Conservation (phyloP, 441 rosid species). For the Dalechampia spathulata region DNA sequence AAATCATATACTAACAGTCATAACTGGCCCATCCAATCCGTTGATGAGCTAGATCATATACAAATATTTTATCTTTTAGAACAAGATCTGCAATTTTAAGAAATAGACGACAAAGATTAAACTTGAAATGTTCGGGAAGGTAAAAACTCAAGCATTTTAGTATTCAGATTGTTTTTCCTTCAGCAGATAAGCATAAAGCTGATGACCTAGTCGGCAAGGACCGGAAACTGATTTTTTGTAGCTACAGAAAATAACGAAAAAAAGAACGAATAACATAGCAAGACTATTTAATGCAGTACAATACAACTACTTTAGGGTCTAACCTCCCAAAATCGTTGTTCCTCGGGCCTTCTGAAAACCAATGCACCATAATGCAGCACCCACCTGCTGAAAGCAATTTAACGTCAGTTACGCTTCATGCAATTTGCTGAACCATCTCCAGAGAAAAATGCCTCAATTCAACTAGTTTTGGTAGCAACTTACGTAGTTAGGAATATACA, state of each 20-base stretch:
- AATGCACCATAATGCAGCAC: slow-evolving; percentile 80
- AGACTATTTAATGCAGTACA: no score
- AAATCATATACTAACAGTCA: slow-evolving; percentile 51
- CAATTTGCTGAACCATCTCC: slow-evolving; percentile 1
- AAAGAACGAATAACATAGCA: no score
- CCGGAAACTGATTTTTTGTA: no score
- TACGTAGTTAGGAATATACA: slow-evolving; percentile 58
- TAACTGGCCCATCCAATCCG: slow-evolving; percentile 92
- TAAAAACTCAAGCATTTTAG: no score
- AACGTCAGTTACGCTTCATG: slow-evolving; percentile 4
- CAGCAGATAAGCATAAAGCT: no score
- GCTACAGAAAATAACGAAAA: no score
- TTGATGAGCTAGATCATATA: slow-evolving; percentile 80
- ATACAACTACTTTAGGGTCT: no score
- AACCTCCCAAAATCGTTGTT: slow-evolving; percentile 83
- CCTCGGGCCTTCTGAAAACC: slow-evolving; percentile 66
- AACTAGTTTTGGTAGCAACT: no score
- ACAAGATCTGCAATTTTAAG: slow-evolving; percentile 63
- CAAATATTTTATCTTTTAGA: slow-evolving; percentile 83
- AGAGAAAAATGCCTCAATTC: slow-evolving; percentile 2
- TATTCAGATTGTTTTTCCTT: no score
- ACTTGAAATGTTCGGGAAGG: no score
- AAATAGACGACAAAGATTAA: slow-evolving; percentile 4
- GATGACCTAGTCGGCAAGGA: no score
- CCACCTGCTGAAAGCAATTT: slow-evolving; percentile 39